Evolutionary conservation across 1,284 basidiomycete species (phyloP).

Genomic region (Ustilago esculenta): DNA sequence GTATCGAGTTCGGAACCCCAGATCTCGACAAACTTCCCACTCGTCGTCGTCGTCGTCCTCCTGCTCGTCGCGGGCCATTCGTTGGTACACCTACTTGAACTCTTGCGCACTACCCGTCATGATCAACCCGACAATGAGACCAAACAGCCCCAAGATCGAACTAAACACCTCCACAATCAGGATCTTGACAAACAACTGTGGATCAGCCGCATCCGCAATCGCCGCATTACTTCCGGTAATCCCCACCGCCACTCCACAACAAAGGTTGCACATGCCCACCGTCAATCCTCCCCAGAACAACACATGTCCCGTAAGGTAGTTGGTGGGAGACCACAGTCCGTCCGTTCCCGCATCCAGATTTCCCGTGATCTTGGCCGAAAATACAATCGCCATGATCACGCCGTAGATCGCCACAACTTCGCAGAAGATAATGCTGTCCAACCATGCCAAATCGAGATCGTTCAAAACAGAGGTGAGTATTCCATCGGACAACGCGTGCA

Average conservation of each 20-base stretch:
- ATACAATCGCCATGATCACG: constrained; percentile 73
- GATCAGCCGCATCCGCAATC: constrained; percentile 65
- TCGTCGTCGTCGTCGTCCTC: not conserved
- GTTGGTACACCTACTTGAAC: constrained; percentile 28
- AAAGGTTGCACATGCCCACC: constrained; percentile 65
- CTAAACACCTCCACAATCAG: constrained; percentile 63
- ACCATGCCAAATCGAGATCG: too few species aligned
- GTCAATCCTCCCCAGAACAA: constrained; percentile 66
- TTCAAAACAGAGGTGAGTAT: not conserved
- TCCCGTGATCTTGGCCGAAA: constrained; percentile 63
- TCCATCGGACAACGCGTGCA: not conserved
- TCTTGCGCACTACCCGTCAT: constrained; percentile 38
- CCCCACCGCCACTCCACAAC: constrained; percentile 64
- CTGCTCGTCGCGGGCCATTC: constrained; percentile 2
- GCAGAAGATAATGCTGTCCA: constrained; percentile 91
- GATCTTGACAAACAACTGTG: constrained; percentile 66
- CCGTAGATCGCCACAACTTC: constrained; percentile 98
- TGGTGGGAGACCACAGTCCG: constrained; percentile 54
- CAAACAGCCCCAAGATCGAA: constrained; percentile 64
- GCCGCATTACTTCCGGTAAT: constrained; percentile 66
- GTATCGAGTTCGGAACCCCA: too few species aligned
- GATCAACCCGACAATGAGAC: constrained; percentile 57
- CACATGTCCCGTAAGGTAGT: constrained; percentile 64
- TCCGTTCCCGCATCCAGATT: constrained; percentile 50
- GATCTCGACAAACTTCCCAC: too few species aligned